These are phyloP conservation scores for Coelastrella sp. DNA, from an alignment of 139 green algal genomes.

Conservation along the genomic window DNA sequence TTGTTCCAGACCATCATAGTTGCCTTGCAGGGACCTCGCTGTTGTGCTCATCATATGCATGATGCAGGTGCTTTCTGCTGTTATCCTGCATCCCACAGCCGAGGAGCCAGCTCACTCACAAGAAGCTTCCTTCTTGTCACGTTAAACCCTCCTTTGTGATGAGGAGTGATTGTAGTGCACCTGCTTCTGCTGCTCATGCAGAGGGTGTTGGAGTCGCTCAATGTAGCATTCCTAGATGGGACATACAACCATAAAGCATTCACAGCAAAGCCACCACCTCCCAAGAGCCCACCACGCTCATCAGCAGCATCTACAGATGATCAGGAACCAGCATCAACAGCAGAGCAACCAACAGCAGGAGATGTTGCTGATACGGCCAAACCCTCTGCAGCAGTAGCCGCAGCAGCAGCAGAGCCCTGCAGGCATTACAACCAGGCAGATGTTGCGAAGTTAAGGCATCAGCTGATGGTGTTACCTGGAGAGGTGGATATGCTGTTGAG, in stretches of 20 bases:
- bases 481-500: slow-evolving; percentile 92
- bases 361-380: not conserved
- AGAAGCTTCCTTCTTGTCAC: too few species aligned
- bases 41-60: too few species aligned
- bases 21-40: too few species aligned
- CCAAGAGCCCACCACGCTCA: not conserved
- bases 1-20: too few species aligned
- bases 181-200: slow-evolving; percentile 29
- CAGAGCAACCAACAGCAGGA: slow-evolving; percentile 10
- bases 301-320: slow-evolving; percentile 5
- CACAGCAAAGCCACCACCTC: slow-evolving; percentile 22
- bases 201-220: slow-evolving; percentile 69
- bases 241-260: slow-evolving; percentile 65
- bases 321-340: not conserved
- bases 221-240: slow-evolving; percentile 88
- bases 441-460: slow-evolving; percentile 67
- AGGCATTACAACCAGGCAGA: slow-evolving; percentile 73
- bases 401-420: not conserved
- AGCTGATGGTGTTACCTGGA: slow-evolving; percentile 61
- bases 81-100: too few species aligned
- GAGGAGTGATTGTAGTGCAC: too few species aligned
- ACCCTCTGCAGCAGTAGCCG: not conserved
- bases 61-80: too few species aligned
- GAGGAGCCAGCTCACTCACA: too few species aligned
- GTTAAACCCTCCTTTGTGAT: too few species aligned